Conservation (phyloP, 192 early-diverging fungal species). For the Coemansia sp. region DNA sequence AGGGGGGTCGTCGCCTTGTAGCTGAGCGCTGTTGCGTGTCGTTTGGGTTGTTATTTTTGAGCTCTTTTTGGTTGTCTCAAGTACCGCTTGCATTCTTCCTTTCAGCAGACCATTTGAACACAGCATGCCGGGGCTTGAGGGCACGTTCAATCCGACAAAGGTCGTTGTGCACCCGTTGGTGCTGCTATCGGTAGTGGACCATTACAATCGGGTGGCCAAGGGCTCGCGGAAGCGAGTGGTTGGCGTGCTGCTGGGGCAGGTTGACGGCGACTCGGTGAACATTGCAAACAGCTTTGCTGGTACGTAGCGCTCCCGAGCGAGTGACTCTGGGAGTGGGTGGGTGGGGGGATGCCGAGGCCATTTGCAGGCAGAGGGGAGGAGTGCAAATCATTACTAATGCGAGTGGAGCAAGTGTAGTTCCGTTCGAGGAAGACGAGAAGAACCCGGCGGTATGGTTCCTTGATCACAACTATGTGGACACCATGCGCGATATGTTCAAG, state of each 20-base stretch:
- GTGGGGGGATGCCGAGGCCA: too few species aligned
- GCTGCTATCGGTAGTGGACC: slow-evolving; percentile 96
- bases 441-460: slow-evolving; percentile 97
- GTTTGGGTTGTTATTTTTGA: background rate
- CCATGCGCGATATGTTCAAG: slow-evolving; percentile 99
- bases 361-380: background rate
- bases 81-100: background rate
- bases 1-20: too few species aligned
- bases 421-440: slow-evolving; percentile 99
- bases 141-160: slow-evolving; percentile 40
- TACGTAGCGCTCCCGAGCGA: too few species aligned
- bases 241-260: slow-evolving; percentile 92
- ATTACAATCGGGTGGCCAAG: slow-evolving; percentile 94
- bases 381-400: too few species aligned
- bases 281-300: slow-evolving; percentile 97
- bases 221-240: slow-evolving; percentile 95
- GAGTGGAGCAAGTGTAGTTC: too few species aligned
- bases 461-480: slow-evolving; percentile 98
- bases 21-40: background rate
- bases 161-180: slow-evolving; percentile 97
- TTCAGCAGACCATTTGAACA: background rate
- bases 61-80: background rate
- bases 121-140: slow-evolving; percentile 43
- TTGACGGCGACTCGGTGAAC: slow-evolving; percentile 80
- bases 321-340: too few species aligned